A percentile compares a stretch with the other conserved stretches of the same genome.
Conservation (phyloP, 139 green algal species). For the Picochlorum costavermella region DNA sequence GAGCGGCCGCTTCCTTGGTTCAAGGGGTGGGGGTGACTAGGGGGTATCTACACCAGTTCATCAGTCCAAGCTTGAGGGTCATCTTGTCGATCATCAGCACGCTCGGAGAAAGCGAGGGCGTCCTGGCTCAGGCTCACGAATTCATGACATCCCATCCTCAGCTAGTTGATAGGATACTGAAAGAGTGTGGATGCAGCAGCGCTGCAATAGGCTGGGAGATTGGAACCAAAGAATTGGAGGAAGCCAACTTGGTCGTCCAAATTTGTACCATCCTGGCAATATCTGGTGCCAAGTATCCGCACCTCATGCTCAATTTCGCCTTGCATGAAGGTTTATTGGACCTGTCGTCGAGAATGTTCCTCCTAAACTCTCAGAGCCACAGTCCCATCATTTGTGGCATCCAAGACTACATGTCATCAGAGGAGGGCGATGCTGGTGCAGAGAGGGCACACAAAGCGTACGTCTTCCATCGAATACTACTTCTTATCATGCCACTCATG, state of each 20-base stretch:
- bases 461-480: background rate
- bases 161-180: constrained; percentile 39
- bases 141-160: constrained; percentile 46
- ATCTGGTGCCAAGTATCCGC: too few relatives aligned
- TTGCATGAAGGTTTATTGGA: constrained; percentile 26
- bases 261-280: constrained; percentile 38
- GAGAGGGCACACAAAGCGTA: background rate
- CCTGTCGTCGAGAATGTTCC: constrained; percentile 26
- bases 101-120: constrained; percentile 26
- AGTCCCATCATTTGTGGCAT: background rate
- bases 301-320: constrained; percentile 6
- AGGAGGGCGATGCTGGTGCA: background rate
- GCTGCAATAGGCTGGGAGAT: constrained; percentile 25
- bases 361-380: constrained; percentile 17
- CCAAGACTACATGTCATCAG: background rate
- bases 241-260: constrained; percentile 40
- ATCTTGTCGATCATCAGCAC: constrained; percentile 36
- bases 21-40: constrained; percentile 1
- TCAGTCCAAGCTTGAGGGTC: constrained; percentile 37
- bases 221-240: constrained; percentile 46
- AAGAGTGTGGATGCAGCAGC: constrained; percentile 31
- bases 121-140: constrained; percentile 30
- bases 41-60: constrained; percentile 20
- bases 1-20: constrained; percentile 7
- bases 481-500: background rate